Percentiles rank a stretch among this genome's conserved stretches.
phyloP scores from a whole-genome alignment of 2,329 filamentous ascomycete species.

The Diaporthe batatas region DNA sequence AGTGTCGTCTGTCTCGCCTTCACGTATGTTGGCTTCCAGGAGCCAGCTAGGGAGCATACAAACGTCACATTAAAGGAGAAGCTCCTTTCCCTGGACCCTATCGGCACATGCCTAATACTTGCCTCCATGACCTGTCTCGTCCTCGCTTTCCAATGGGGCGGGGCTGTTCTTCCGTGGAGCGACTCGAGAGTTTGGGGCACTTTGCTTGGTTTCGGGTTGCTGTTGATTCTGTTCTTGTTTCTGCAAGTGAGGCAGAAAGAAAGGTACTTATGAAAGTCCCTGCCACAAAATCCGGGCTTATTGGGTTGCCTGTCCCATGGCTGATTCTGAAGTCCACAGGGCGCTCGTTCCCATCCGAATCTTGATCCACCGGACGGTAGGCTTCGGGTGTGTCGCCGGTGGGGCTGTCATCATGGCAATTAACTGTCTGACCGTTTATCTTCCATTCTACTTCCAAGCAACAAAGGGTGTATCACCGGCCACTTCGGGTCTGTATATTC shows the following conservation, averaged over 20 bases:
- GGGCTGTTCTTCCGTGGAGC: conserved; percentile 18
- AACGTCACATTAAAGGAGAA: conserved; percentile 16
- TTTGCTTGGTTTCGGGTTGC: conserved; percentile 23
- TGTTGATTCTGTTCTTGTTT: conserved; percentile 17
- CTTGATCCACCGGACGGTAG: conserved; percentile 32
- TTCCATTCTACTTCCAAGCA: conserved; percentile 36
- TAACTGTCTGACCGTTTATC: conserved; percentile 9
- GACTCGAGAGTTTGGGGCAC: conserved; percentile 34
- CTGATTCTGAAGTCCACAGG: not conserved
- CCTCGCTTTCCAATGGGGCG: conserved; percentile 37
- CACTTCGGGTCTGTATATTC: conserved; percentile 35
- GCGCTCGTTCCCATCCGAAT: conserved; percentile 34
- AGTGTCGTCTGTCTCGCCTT: conserved; percentile 24
- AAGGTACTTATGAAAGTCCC: not conserved
- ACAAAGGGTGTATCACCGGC: conserved; percentile 29
- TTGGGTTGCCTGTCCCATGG: too few species aligned
- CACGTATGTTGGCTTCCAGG: conserved; percentile 1
- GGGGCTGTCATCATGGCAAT: conserved; percentile 25
- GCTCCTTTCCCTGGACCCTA: conserved; percentile 9
- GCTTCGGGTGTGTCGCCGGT: conserved; percentile 31
- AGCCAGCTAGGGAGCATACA: conserved; percentile 1
- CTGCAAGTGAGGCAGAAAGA: conserved; percentile 35
- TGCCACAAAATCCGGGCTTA: not conserved
- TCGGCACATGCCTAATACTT: conserved; percentile 26
- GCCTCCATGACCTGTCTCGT: conserved; percentile 31